Conservation (phyloP, 768 basidiomycete genomes). For the Asterophora lycoperdoides region DNA sequence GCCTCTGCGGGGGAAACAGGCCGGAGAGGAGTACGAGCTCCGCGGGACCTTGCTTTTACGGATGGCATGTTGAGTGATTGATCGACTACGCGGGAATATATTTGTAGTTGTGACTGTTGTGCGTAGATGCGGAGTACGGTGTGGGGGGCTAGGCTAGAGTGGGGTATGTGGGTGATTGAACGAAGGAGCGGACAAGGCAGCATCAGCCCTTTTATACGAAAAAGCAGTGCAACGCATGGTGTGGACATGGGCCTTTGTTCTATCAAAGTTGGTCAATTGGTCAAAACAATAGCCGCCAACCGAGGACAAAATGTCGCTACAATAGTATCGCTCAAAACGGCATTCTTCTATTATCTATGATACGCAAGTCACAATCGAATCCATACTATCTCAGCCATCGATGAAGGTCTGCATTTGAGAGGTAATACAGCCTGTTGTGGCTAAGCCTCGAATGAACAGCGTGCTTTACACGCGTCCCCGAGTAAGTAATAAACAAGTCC, state of each 20-base stretch:
- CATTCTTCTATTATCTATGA: neutral
- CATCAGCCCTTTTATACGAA: slow-evolving; percentile 14
- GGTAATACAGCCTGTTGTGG: neutral
- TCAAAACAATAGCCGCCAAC: slow-evolving; percentile 12
- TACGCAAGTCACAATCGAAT: neutral
- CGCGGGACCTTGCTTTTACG: slow-evolving; percentile 9
- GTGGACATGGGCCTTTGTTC: slow-evolving; percentile 20
- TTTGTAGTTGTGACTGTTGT: slow-evolving; percentile 4
- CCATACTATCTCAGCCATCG: neutral
- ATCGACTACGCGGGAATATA: neutral
- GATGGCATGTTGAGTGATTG: slow-evolving; percentile 14
- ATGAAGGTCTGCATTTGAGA: neutral
- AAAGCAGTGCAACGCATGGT: slow-evolving; percentile 19
- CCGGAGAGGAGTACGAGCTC: slow-evolving; percentile 19
- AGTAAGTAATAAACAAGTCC: neutral
- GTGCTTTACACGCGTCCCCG: neutral
- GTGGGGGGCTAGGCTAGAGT: neutral
- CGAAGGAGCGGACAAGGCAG: neutral
- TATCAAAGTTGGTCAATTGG: slow-evolving; percentile 18
- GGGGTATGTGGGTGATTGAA: slow-evolving; percentile 3
- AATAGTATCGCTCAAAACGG: neutral
- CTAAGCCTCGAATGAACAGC: neutral
- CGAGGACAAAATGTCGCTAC: neutral
- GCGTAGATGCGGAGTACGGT: slow-evolving; percentile 5
- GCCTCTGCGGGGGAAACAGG: slow-evolving; percentile 32